A percentile compares a stretch with the other conserved stretches of the same genome.
These are phyloP conservation scores for Aspergillus neotritici DNA, from an alignment of 2,329 filamentous ascomycete genomes.

Conservation along the genomic window DNA sequence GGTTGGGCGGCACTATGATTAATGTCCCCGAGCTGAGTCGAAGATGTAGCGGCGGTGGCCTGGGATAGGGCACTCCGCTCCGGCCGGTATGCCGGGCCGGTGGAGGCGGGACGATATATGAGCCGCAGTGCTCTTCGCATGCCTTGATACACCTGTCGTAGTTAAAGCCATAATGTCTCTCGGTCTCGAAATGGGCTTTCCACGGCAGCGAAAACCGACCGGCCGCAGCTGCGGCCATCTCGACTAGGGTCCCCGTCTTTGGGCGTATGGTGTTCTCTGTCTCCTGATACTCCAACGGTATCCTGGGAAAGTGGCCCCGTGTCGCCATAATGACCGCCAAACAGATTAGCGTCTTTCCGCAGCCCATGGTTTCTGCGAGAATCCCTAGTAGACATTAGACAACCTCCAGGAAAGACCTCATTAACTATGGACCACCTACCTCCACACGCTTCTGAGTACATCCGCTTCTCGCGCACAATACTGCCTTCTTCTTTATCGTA, in stretches of 20 bases:
- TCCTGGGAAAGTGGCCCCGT: constrained; percentile 58
- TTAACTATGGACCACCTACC: constrained; percentile 44
- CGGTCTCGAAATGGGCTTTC: constrained; percentile 57
- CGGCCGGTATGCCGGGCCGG: constrained; percentile 35
- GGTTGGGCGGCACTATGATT: constrained; percentile 74
- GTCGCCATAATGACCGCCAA: constrained; percentile 72
- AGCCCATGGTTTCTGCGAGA: constrained; percentile 47
- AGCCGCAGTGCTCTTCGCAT: constrained; percentile 54
- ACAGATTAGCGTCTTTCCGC: constrained; percentile 84
- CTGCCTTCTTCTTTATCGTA: constrained; percentile 60
- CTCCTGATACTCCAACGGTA: constrained; percentile 57
- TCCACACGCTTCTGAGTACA: constrained; percentile 68
- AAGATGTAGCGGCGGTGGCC: constrained; percentile 43
- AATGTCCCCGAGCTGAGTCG: constrained; percentile 65
- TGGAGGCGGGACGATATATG: constrained; percentile 53
- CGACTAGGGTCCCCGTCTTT: constrained; percentile 57
- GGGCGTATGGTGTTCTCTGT: constrained; percentile 38
- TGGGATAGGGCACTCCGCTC: constrained; percentile 39
- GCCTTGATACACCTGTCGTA: constrained; percentile 52
- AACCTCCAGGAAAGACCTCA: neutral
- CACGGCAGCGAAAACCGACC: constrained; percentile 66
- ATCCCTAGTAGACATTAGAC: constrained; percentile 27
- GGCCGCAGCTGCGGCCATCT: constrained; percentile 69
- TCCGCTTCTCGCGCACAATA: constrained; percentile 59
- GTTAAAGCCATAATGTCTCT: constrained; percentile 45